A percentile compares a stretch with the other conserved stretches of the same genome.
These are phyloP conservation scores for Eutrema japonicum DNA, from an alignment of 345 rosid genomes.

Conservation along the genomic window DNA sequence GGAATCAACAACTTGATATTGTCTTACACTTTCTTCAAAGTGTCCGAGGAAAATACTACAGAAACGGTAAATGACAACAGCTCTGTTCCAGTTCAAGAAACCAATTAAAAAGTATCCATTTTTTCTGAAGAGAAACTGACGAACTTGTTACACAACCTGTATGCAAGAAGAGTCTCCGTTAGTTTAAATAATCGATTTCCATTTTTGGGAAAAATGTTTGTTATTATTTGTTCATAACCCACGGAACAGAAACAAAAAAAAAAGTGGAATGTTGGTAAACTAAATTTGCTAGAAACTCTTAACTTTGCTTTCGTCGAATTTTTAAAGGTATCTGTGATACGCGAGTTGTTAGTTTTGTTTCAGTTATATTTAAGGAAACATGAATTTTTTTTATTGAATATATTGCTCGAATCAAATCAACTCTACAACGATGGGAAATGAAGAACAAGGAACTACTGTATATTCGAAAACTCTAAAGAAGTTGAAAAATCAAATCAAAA, in stretches of 20 bases:
- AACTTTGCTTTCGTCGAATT: not conserved
- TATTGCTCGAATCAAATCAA: too few relatives aligned
- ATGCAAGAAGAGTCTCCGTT: conserved; percentile 3
- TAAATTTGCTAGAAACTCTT: not conserved
- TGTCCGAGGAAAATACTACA: conserved; percentile 51
- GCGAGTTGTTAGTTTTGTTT: too few relatives aligned
- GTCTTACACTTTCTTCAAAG: conserved; percentile 95
- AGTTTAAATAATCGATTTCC: conserved; percentile 6
- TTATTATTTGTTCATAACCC: conserved; percentile 7
- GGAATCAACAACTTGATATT: conserved; percentile 85
- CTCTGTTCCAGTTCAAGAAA: conserved; percentile 39
- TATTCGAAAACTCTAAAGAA: too few relatives aligned
- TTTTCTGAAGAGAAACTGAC: not conserved
- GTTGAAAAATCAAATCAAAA: too few relatives aligned
- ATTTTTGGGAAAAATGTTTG: not conserved
- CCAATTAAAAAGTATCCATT: conserved; percentile 9
- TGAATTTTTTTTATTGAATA: too few relatives aligned
- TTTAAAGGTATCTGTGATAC: not conserved
- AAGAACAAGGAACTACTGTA: too few relatives aligned
- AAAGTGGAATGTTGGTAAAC: not conserved
- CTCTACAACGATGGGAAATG: too few relatives aligned
- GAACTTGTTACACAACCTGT: not conserved
- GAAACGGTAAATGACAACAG: conserved; percentile 19
- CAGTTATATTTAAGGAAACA: too few relatives aligned
- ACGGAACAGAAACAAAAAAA: not conserved